A percentile compares a stretch with the other conserved stretches of the same genome.
phyloP scores from a whole-genome alignment of 768 basidiomycete species.

The Ephemerocybe angulata region DNA sequence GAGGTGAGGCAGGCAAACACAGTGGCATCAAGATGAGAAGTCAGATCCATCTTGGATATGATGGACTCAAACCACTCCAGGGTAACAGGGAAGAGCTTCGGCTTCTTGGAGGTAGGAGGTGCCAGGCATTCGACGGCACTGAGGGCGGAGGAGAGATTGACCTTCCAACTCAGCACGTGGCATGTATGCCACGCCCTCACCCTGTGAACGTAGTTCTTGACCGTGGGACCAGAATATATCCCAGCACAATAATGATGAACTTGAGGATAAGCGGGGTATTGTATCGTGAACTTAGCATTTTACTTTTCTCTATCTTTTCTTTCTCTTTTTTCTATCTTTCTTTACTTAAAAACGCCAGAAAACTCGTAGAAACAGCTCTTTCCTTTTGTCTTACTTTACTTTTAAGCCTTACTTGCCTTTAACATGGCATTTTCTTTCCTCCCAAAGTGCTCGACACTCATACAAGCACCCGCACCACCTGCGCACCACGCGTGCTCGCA shows the following conservation, averaged over 20 bases:
- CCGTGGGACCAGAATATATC: conserved; percentile 12
- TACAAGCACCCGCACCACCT: no score
- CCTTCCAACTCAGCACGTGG: conserved; percentile 21
- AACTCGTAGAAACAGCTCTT: no score
- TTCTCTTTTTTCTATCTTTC: no score
- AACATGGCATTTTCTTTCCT: no score
- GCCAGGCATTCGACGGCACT: conserved; percentile 10
- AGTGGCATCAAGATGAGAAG: conserved; percentile 20
- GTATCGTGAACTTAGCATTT: no score
- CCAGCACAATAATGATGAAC: conserved; percentile 24
- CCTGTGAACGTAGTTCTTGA: conserved; percentile 20
- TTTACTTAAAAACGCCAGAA: no score
- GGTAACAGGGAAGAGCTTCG: conserved; percentile 14
- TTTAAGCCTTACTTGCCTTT: no score
- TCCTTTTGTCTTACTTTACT: no score
- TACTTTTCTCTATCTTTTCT: no score
- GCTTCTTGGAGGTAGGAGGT: conserved; percentile 11
- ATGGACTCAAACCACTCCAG: conserved; percentile 5
- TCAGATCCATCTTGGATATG: conserved; percentile 11
- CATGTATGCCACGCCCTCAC: conserved; percentile 32
- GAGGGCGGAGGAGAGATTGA: conserved; percentile 8
- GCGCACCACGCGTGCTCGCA: no score
- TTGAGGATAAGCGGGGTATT: conserved; percentile 20
- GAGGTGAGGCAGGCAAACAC: conserved; percentile 24
- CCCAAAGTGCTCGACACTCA: no score